phyloP scores from a whole-genome alignment of 305 asterid genomes.

The Nicotiana rustica region DNA sequence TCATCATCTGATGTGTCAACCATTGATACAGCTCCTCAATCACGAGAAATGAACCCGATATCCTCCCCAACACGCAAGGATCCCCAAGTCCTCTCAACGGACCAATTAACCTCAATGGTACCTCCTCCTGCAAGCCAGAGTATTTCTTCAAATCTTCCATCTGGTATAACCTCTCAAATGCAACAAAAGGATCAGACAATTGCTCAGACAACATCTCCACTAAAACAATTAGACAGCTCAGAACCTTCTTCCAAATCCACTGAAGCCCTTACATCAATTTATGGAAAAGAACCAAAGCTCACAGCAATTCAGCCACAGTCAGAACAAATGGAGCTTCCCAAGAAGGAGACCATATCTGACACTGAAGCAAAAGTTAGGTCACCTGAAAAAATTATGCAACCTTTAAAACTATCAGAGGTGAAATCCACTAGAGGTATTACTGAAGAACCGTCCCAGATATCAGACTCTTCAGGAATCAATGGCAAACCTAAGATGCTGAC shows the following conservation, averaged over 20 bases:
- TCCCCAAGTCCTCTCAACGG: slow-evolving; percentile 22
- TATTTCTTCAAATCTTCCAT: slow-evolving; percentile 26
- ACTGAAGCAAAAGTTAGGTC: slow-evolving; percentile 32
- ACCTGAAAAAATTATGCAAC: slow-evolving; percentile 25
- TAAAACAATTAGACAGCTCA: slow-evolving; percentile 43
- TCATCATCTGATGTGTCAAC: not conserved
- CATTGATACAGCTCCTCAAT: slow-evolving; percentile 33
- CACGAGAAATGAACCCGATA: slow-evolving; percentile 40
- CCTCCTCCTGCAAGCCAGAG: not conserved
- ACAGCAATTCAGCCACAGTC: not conserved
- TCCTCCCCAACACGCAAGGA: slow-evolving; percentile 45
- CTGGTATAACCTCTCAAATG: slow-evolving; percentile 4
- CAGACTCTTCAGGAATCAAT: slow-evolving; percentile 33
- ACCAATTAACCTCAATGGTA: not conserved
- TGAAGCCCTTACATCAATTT: not conserved
- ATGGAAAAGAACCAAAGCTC: not conserved
- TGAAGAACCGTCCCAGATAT: slow-evolving; percentile 35
- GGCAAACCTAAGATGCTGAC: slow-evolving; percentile 29
- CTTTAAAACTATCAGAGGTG: slow-evolving; percentile 32
- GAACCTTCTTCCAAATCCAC: slow-evolving; percentile 2
- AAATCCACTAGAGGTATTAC: slow-evolving; percentile 18
- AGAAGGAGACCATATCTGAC: slow-evolving; percentile 37
- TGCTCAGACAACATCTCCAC: slow-evolving; percentile 40
- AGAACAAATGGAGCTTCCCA: slow-evolving; percentile 33
- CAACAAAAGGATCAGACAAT: slow-evolving; percentile 9